Base-by-base conservation (phyloP, 2,329 filamentous ascomycete species). In the Fusarium odoratissimum region DNA sequence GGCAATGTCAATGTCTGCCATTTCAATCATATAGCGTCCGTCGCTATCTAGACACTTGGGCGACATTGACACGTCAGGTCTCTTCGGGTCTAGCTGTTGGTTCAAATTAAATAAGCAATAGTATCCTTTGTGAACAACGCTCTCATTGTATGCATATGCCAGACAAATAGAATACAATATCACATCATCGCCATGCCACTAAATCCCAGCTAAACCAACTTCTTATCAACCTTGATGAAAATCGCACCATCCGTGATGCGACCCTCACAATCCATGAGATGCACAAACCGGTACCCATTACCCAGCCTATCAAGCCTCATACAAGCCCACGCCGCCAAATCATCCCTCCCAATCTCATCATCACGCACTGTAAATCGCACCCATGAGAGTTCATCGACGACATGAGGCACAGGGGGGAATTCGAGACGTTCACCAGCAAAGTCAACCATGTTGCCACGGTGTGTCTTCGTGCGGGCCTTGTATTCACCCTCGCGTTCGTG, bases 321-420 rank as follows among this genome's bases (percentile, higher is more conserved):
- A 78, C 95, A 97, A 4, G 93, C 91, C 96, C 96, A 98, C 6
- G 92, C 94, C 16, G 94, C 92, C 63, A 97, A 82, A 66, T 92
- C 89, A 77, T 98, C 95, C 70, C 88, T 88, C 8, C 91, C 91
- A 73, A 95, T 89, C 81, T 95, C 92, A 75, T 97, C 92, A 80
- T 98, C 94, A 81, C 95, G 92, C 74, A 98, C 87, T 76, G 97
- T 94, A 85, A 98, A 93, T 77, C 92, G 87, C 60, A 94, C 86
- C 83, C 95, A 95, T 35, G 90, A 90, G 69, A 95, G 84, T 77
- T 92, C 89, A 58, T 92, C 89, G 13, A 93, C 86, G 3, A 94
- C 85, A 13, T 89, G 86, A 2, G 83, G 80, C 35, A 90, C 82
- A 0, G 80, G 81, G 25, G 85, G 82, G 73, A 94, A 93, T 37